Evolutionary conservation across 139 green algal genomes (phyloP).

Genomic region (Coccomyxa sp.): DNA sequence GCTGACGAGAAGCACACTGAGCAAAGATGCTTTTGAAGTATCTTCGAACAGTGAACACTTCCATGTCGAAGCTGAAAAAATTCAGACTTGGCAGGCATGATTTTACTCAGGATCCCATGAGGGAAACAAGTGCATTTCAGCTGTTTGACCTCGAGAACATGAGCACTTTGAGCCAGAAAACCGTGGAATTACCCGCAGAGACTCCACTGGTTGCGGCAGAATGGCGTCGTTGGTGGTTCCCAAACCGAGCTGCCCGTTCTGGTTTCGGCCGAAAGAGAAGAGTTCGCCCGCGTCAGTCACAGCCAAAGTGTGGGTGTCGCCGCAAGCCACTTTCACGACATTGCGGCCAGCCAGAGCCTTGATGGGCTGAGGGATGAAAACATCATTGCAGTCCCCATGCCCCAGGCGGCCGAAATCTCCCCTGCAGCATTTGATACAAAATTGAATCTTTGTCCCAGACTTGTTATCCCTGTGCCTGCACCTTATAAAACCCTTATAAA

Average conservation of each 20-base stretch:
- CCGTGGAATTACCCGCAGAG: slow-evolving; percentile 42
- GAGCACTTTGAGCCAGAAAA: too few species aligned
- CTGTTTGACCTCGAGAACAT: too few species aligned
- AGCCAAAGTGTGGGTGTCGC: slow-evolving; percentile 86
- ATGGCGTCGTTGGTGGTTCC: slow-evolving; percentile 60
- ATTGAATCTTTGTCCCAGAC: too few species aligned
- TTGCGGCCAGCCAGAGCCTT: slow-evolving; percentile 37
- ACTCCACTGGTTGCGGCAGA: slow-evolving; percentile 43
- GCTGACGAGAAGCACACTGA: too few species aligned
- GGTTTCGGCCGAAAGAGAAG: slow-evolving; percentile 64
- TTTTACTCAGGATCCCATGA: too few species aligned
- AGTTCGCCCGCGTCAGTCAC: slow-evolving; percentile 48
- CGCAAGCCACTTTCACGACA: slow-evolving; percentile 64
- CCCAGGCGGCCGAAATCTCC: slow-evolving; percentile 87
- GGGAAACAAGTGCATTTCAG: too few species aligned
- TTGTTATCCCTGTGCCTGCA: neutral
- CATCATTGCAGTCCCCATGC: slow-evolving; percentile 66
- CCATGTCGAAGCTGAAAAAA: too few species aligned
- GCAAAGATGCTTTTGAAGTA: too few species aligned
- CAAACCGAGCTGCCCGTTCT: slow-evolving; percentile 78
- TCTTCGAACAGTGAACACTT: too few species aligned
- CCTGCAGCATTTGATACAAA: slow-evolving; percentile 27
- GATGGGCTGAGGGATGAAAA: slow-evolving; percentile 75
- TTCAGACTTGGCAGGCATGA: too few species aligned
- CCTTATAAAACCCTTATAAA: too few species aligned